phyloP scores from a whole-genome alignment of 2,329 filamentous ascomycete species.

The Aureobasidium mangrovei region DNA sequence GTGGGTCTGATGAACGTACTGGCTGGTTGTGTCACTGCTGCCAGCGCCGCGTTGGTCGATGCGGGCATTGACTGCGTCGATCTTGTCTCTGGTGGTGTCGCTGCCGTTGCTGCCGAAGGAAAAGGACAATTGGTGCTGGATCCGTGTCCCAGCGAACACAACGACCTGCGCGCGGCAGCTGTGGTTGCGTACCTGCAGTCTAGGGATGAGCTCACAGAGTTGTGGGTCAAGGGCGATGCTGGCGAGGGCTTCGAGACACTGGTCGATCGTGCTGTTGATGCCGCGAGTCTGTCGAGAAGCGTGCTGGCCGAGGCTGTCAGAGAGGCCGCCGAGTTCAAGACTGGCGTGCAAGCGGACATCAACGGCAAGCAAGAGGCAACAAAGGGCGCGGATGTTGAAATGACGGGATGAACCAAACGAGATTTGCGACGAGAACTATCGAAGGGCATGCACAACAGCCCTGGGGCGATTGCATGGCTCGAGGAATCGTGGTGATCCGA shows the following conservation, averaged over 20 bases:
- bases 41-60: slow-evolving; percentile 85
- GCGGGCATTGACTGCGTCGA: slow-evolving; percentile 95
- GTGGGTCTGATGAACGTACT: slow-evolving; percentile 91
- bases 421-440: background rate
- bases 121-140: slow-evolving; percentile 58
- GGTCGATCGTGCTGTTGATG: slow-evolving; percentile 55
- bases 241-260: slow-evolving; percentile 43
- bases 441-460: too few relatives aligned
- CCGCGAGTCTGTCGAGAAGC: slow-evolving; percentile 49
- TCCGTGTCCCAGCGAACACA: slow-evolving; percentile 72
- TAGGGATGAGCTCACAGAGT: slow-evolving; percentile 83
- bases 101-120: slow-evolving; percentile 41
- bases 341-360: slow-evolving; percentile 14
- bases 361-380: slow-evolving; percentile 11
- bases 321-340: slow-evolving; percentile 42
- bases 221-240: slow-evolving; percentile 80
- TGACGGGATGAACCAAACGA: slow-evolving; percentile 23
- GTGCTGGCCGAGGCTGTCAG: slow-evolving; percentile 54
- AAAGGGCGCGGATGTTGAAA: slow-evolving; percentile 19
- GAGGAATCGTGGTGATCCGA: too few relatives aligned
- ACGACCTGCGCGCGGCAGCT: slow-evolving; percentile 69
- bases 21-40: slow-evolving; percentile 85
- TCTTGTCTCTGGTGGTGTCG: slow-evolving; percentile 79
- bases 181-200: slow-evolving; percentile 82
- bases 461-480: too few relatives aligned